Percentiles rank a stretch among this genome's conserved stretches.
phyloP scores from a whole-genome alignment of 768 basidiomycete genomes.

The Epithele typhae region DNA sequence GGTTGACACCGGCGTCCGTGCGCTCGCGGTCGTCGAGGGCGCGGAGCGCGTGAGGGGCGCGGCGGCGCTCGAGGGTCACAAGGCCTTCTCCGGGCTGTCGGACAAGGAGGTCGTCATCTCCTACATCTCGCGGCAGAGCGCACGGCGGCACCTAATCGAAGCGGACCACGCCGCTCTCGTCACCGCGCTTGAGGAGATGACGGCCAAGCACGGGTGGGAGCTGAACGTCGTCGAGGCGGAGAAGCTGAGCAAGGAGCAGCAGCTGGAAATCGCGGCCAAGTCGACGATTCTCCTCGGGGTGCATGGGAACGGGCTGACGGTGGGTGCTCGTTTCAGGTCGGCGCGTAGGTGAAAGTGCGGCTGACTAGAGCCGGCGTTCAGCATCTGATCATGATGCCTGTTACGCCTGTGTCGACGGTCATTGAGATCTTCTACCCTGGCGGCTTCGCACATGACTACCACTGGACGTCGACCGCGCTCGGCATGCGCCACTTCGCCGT shows the following conservation, averaged over 20 bases:
- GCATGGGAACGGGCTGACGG: conserved; percentile 77
- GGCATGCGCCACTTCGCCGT: conserved; percentile 74
- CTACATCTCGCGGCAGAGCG: conserved; percentile 68
- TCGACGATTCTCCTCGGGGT: conserved; percentile 76
- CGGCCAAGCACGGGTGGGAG: conserved; percentile 48
- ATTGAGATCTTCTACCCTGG: conserved; percentile 81
- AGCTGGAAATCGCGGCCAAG: conserved; percentile 56
- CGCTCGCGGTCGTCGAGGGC: conserved; percentile 8
- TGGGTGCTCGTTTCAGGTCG: conserved; percentile 10
- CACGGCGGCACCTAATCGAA: conserved; percentile 46
- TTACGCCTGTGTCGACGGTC: conserved; percentile 69
- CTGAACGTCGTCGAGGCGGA: conserved; percentile 60
- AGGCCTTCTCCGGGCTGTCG: conserved; percentile 17
- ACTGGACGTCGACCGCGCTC: conserved; percentile 73
- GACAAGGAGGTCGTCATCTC: conserved; percentile 54
- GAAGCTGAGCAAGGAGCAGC: conserved; percentile 68
- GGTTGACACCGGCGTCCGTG: conserved; percentile 26
- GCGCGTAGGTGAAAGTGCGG: not conserved
- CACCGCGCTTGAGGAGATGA: conserved; percentile 44
- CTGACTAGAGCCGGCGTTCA: conserved; percentile 1
- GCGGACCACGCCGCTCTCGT: conserved; percentile 57
- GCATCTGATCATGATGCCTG: conserved; percentile 82
- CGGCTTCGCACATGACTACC: conserved; percentile 84
- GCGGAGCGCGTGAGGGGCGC: conserved; percentile 4
- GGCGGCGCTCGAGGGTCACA: conserved; percentile 8